Base-by-base conservation (phyloP, 352 stramenopile species). In the Saprolegnia diclina region DNA sequence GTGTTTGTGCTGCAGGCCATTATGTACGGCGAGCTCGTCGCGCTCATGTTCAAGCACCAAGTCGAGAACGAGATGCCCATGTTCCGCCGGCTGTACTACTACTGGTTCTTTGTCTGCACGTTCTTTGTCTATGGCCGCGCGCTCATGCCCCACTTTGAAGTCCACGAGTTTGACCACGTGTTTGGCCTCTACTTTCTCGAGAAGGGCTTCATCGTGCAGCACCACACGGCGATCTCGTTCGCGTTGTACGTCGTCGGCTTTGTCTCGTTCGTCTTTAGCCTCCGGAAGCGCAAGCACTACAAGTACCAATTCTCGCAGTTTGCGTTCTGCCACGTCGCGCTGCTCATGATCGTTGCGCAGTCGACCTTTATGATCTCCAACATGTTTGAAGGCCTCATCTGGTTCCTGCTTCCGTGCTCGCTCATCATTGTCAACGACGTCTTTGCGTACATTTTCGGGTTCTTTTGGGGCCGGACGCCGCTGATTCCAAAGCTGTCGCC, bases 401-500 rank as follows among this genome's bases (percentile, higher is more conserved):
- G 84, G 84, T 89, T 90, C 64, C 75, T 90, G 26, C 76, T 93
- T 52, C 82, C 85, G 18, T 75, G 70, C 42, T 77, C 73, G 40
- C 71, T 81, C 35, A 83, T 93, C 44, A 81, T 90, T 44, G 80
- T 73, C 68, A 94, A 93, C 72, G 85, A 94, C 67, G 77, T 81
- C 56, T 88, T 79, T 56, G 85, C 85, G 4, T 94, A 94, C 64
- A 74, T 94, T 37, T 89, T 75, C 22, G 73, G 74, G 24, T 76
- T 78, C 56, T 79, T 79, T 48, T 79, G 77, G 44, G 73, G 73
- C 32, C 64, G 72, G 21, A 77, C 72, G 32, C 74, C 71, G 40
- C 72, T 98, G 61, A 92, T 98, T 65, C 77, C 79, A 37, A 68
- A 79, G 54, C 78, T 98, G 44, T 93, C 78, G 24, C 92, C 92